Evolutionary conservation across 768 basidiomycete genomes (phyloP), one percentile per base, ranked within the genome.

Genomic region (Lanmaoa pseudosensibilis): DNA sequence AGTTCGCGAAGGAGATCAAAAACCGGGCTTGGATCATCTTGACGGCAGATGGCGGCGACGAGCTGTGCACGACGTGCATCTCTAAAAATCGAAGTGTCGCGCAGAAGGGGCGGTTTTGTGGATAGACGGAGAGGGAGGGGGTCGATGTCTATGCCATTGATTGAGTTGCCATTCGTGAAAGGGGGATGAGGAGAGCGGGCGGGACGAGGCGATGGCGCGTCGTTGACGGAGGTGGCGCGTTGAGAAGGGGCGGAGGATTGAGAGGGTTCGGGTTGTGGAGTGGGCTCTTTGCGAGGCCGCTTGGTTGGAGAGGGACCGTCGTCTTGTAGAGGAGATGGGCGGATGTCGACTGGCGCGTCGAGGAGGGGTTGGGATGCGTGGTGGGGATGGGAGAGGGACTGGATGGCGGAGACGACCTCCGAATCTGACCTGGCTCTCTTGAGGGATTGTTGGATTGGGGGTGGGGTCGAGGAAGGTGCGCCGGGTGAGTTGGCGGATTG

Each of bases 281-380:
- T 62, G 15, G 73, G 73, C 23, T 89, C 87, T 45, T 77, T 85
- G 27, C 90, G 86, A 25, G 78, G 72, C 38, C 89, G 86, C 70
- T 92, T 92, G n/a, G 79, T 73, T 8, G 87, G 87, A 2, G 88
- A 85, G 5, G 87, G 85, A 4, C 81, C 82, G 30, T 84, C 84
- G 36, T 84, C 85, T 44, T 80, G 80, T 3, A 80, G 75, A 32
- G 76, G 73, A 37, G 66, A 64, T 65, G 77, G 77, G 27, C 74
- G 75, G 41, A 80, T 75, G 63, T 87, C 83, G 56, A 65, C 64
- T 34, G 73, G 68, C 59, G 68, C 67, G 46, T 72, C 75, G 33
- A 74, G 64, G 12, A 66, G 47, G 30, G 69, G 65, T 19, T 66
- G 61, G 7, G 64, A 63, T 34, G 68, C 65, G 41, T 54, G 57